Base-by-base conservation (phyloP, 208 protist genomes). In the Herpetomonas samuelpessoai region DNA sequence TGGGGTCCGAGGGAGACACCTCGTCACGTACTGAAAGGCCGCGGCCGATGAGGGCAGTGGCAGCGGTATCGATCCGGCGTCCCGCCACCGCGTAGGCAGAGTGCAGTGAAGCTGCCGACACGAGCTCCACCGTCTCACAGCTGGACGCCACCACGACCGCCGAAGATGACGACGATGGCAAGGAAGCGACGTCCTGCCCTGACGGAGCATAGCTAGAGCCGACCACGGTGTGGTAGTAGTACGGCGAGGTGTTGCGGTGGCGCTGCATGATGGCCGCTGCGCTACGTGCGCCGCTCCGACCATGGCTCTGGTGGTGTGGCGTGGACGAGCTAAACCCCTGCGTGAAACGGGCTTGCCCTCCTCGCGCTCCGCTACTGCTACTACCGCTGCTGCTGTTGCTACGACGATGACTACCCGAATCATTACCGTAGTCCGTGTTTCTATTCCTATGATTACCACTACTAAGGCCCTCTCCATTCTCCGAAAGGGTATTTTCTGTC, bases 241-340 rank as follows among this genome's bases (percentile, higher is more conserved):
- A 61, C 44, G 56, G 56, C 10, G 56, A 61, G 14, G 41, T 39
- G 14, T 51, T 21, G 9, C 58, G 58, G 24, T 51, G 52, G 12
- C 25, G 14, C 58, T 45, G 29, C 47, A 64, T 53, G 29, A 31
- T 2, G 6, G 12, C 2, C 6, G 41, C 9, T 2, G 58, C 58
- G 1, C 10, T 19, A 4, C 26, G 10, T 1, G 46, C 39, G 1
- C 58, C 58, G 25, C 46, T 25, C 7, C 29, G 28, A 22, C 22
- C 47, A 45, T 45, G 45, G 44, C 1, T 54, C 54, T 35, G 62
- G 49, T 35, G 56, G 39, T 3, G 45, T 52, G 57, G 14, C 26
- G 39, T 21, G 2, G 51, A 41, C 35, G 35, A 41, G 35, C 35
- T 41, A 14, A 18, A 41, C 9, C 35, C 35, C 35, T 41, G 6